Percentiles rank a stretch among this genome's conserved stretches.
Conservation (phyloP, 1,139 yeast genomes). For the Candida sp. region DNA sequence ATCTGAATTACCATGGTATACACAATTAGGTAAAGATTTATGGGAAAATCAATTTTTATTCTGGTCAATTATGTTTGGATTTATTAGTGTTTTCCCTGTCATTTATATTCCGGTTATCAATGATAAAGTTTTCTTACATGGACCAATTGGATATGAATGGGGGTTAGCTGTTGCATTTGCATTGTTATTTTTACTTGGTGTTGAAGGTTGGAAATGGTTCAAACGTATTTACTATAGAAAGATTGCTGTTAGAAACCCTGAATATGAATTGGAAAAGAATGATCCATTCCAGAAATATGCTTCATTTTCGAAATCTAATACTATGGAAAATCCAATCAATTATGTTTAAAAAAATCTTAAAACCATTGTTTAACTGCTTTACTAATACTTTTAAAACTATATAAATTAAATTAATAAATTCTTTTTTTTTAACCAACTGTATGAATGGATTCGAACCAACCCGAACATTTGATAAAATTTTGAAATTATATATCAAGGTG, state of each 20-base stretch:
- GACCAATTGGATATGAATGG: conserved; percentile 77
- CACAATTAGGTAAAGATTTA: conserved; percentile 48
- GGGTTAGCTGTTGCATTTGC: conserved; percentile 67
- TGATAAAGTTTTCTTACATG: conserved; percentile 70
- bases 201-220: conserved; percentile 61
- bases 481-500: too few relatives aligned
- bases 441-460: too few relatives aligned
- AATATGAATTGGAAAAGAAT: conserved; percentile 52
- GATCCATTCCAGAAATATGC: conserved; percentile 59
- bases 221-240: conserved; percentile 55
- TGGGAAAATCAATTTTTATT: conserved; percentile 74
- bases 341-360: conserved; percentile 6
- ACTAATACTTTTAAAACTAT: too few relatives aligned
- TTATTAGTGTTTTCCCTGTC: conserved; percentile 70
- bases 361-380: too few relatives aligned
- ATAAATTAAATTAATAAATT: too few relatives aligned
- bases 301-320: conserved; percentile 46
- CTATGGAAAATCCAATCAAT: conserved; percentile 16
- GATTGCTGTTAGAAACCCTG: conserved; percentile 45
- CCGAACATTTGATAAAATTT: too few relatives aligned
- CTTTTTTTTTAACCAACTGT: too few relatives aligned
- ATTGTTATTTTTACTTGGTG: conserved; percentile 51
- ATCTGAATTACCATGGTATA: conserved; percentile 50
- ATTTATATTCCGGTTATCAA: conserved; percentile 85
- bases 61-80: conserved; percentile 75